Base-by-base conservation (phyloP, 1,139 yeast genomes). In the Meyerozyma athensensis region DNA sequence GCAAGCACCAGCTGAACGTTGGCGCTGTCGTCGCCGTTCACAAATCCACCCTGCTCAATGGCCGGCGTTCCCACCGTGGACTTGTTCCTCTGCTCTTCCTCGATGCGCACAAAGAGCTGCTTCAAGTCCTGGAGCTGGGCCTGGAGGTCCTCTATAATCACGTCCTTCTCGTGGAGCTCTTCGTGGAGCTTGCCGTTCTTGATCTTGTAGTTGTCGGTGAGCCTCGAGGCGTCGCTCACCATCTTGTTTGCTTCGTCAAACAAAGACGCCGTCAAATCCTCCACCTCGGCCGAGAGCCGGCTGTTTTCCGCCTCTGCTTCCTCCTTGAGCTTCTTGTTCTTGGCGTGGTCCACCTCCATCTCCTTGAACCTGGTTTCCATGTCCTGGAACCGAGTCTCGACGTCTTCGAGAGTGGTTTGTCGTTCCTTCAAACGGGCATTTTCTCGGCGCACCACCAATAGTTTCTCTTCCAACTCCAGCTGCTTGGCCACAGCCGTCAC, bases 171-270 rank as follows among this genome's bases (percentile, higher is more conserved):
- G 28, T 70, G 75, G 34, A 89, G 56, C 43, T 84, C 87, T 42
- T 77, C 82, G 26, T 73, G 63, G 35, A 90, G 62, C 49, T 77
- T 80, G 37, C 69, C 63, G 50, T 79, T 81, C 44, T 74, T 70
- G 32, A 70, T 58, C 45, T 77, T 77, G 43, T 67, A 66, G 37
- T 70, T 74, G 49, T 74, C 68, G 9, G 79, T 70, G 47, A 77
- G 83, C 46, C 74, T 63, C 41, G 81, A 74, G 1, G 92, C 94
- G 46, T 76, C 75, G 42, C 79, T 76, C 10, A 86, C 95, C 85
- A 83, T 84, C 36, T 72, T 71, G 53, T 85, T 85, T 16, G 95
- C 95, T 53, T 85, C 92, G 49, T 77, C 81, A 55, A 86, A 86
- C 32, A 86, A 61, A 2, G 87, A 77, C 2, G 81, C 86, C 1